A percentile compares a stretch with the other conserved stretches of the same genome.
phyloP scores from a whole-genome alignment of 768 basidiomycete species.

The Russula virescens region DNA sequence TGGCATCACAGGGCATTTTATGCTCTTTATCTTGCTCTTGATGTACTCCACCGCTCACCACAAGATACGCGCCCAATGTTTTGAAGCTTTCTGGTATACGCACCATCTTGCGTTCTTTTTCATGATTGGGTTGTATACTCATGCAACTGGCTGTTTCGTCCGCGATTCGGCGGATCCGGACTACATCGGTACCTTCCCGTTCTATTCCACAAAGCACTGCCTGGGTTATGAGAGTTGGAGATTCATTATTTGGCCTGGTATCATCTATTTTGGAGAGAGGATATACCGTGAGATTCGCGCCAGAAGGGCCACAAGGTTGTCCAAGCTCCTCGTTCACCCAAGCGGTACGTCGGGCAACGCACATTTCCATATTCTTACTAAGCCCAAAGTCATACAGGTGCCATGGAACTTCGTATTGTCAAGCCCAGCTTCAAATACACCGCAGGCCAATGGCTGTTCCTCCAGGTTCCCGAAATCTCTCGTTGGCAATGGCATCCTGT shows the following conservation, averaged over 20 bases:
- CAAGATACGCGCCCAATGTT: constrained; percentile 83
- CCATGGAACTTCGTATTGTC: constrained; percentile 89
- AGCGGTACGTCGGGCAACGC: constrained; percentile 49
- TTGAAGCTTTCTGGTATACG: constrained; percentile 97
- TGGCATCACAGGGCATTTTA: constrained; percentile 93
- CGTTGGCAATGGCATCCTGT: constrained; percentile 93
- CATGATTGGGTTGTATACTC: constrained; percentile 84
- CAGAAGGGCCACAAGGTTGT: constrained; percentile 68
- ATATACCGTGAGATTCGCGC: constrained; percentile 79
- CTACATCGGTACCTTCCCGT: constrained; percentile 67
- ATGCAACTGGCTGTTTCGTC: constrained; percentile 93
- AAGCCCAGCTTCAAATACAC: constrained; percentile 92
- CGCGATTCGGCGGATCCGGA: constrained; percentile 77
- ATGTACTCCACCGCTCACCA: constrained; percentile 90
- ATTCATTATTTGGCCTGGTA: constrained; percentile 87
- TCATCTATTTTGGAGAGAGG: constrained; percentile 85
- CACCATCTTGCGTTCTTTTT: constrained; percentile 94
- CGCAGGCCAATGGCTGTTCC: constrained; percentile 87
- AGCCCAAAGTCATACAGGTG: constrained; percentile 40
- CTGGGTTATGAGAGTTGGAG: constrained; percentile 90
- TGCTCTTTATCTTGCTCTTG: constrained; percentile 89
- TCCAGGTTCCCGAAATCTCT: constrained; percentile 84
- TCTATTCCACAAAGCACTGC: constrained; percentile 83
- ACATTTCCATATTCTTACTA: neutral
- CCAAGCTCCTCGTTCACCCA: constrained; percentile 85